Percentiles rank a stretch among this genome's conserved stretches.
These are phyloP conservation scores for Populus alba DNA, from an alignment of 345 rosid genomes.

Conservation along the genomic window DNA sequence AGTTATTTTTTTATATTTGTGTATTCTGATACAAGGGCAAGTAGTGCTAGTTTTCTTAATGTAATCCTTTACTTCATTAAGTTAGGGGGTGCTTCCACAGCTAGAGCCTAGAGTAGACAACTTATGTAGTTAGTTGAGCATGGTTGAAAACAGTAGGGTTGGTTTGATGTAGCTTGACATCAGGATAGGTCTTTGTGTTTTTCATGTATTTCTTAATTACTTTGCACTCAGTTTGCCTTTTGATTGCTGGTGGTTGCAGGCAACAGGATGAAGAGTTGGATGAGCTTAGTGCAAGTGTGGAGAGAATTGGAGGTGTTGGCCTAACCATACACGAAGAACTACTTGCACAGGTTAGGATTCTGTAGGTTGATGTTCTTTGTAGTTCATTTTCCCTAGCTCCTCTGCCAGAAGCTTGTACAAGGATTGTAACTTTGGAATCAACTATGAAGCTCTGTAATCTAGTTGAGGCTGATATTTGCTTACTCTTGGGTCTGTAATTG, in stretches of 20 bases:
- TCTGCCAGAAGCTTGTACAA: background rate
- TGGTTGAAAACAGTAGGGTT: background rate
- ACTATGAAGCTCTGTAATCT: background rate
- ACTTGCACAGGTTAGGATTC: slow-evolving; percentile 60
- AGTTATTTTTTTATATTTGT: background rate
- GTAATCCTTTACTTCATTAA: background rate
- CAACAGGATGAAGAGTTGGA: slow-evolving; percentile 97
- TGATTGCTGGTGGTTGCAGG: slow-evolving; percentile 37
- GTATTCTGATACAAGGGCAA: background rate
- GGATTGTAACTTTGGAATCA: background rate
- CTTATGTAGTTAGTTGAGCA: background rate
- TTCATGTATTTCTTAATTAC: background rate
- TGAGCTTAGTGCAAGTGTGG: slow-evolving; percentile 86
- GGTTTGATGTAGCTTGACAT: background rate
- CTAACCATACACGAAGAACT: slow-evolving; percentile 98
- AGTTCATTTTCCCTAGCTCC: background rate
- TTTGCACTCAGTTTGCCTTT: background rate
- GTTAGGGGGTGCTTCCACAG: background rate
- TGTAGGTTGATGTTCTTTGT: slow-evolving; percentile 1
- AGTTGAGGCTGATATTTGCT: background rate
- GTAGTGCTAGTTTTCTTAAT: background rate
- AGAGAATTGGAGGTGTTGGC: slow-evolving; percentile 92
- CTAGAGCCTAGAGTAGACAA: background rate
- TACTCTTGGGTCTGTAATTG: background rate
- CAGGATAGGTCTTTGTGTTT: background rate